Percentiles rank a stretch among this genome's conserved stretches.
phyloP scores from a whole-genome alignment of 2,329 filamentous ascomycete species.

The Sclerotinia subarctica region DNA sequence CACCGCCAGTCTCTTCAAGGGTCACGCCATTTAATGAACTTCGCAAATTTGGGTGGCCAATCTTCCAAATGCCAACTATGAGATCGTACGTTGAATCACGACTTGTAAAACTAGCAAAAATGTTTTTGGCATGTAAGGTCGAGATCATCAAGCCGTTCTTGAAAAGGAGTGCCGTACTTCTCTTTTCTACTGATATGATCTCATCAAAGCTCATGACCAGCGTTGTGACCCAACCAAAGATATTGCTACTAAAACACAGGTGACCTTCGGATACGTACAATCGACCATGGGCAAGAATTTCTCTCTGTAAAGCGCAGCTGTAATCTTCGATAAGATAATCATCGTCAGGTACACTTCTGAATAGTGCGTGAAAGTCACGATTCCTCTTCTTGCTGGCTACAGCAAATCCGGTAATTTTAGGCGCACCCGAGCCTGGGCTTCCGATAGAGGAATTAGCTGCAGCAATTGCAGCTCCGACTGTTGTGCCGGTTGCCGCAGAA shows the following conservation, averaged over 20 bases:
- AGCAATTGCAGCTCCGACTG: conserved; percentile 67
- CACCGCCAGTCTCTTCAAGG: conserved; percentile 72
- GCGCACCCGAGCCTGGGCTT: conserved; percentile 57
- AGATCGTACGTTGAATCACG: conserved; percentile 95
- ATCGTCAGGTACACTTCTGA: conserved; percentile 95
- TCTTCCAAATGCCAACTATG: conserved; percentile 97
- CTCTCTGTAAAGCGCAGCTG: conserved; percentile 90
- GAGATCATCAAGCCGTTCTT: conserved; percentile 97
- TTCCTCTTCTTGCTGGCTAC: conserved; percentile 96
- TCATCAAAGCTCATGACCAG: conserved; percentile 98
- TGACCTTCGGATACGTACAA: conserved; percentile 97
- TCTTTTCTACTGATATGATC: conserved; percentile 93
- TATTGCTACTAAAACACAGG: conserved; percentile 98
- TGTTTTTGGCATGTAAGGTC: conserved; percentile 89
- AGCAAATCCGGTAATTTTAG: conserved; percentile 88
- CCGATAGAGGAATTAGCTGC: conserved; percentile 69
- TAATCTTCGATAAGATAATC: conserved; percentile 99
- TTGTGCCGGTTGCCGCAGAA: conserved; percentile 60
- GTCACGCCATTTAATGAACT: conserved; percentile 87
- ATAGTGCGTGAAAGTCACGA: conserved; percentile 87
- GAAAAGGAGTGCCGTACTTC: conserved; percentile 91
- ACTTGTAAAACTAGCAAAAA: conserved; percentile 92
- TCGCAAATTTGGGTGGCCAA: conserved; percentile 86
- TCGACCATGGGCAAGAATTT: conserved; percentile 90
- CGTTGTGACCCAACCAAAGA: conserved; percentile 96